phyloP scores from a whole-genome alignment of 441 rosid species.

The Euphorbia celastroides region DNA sequence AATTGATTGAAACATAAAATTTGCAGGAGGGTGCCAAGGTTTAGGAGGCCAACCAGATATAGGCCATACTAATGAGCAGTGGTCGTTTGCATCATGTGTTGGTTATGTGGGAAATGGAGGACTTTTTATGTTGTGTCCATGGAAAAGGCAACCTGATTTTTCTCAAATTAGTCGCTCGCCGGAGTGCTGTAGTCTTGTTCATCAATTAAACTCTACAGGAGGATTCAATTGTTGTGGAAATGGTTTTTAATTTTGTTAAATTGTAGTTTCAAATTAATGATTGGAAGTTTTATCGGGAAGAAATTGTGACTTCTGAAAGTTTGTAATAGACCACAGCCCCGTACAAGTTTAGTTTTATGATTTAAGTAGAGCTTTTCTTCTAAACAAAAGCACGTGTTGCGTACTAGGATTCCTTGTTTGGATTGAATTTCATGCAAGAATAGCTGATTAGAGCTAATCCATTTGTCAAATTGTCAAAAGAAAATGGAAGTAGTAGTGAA shows the following conservation, averaged over 20 bases:
- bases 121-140: constrained; percentile 2
- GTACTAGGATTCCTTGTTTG: too few species aligned
- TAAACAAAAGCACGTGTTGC: too few species aligned
- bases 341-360: not conserved
- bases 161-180: not conserved
- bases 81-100: not conserved
- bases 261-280: constrained; percentile 1
- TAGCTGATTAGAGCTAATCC: too few species aligned
- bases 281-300: not conserved
- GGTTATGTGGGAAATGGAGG: not conserved
- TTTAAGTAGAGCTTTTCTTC: not conserved
- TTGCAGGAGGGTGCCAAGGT: constrained; percentile 83
- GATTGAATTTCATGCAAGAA: too few species aligned
- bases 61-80: constrained; percentile 14
- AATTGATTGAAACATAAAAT: constrained; percentile 12
- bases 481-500: too few species aligned
- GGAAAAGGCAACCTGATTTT: constrained; percentile 15
- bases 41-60: constrained; percentile 41
- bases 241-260: not conserved
- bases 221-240: constrained; percentile 11
- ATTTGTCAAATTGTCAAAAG: too few species aligned
- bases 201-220: constrained; percentile 7
- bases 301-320: not conserved
- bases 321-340: not conserved
- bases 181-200: constrained; percentile 5